Evolutionary conservation across 2,329 filamentous ascomycete species (phyloP).

Genomic region (Pseudonectria buxi): DNA sequence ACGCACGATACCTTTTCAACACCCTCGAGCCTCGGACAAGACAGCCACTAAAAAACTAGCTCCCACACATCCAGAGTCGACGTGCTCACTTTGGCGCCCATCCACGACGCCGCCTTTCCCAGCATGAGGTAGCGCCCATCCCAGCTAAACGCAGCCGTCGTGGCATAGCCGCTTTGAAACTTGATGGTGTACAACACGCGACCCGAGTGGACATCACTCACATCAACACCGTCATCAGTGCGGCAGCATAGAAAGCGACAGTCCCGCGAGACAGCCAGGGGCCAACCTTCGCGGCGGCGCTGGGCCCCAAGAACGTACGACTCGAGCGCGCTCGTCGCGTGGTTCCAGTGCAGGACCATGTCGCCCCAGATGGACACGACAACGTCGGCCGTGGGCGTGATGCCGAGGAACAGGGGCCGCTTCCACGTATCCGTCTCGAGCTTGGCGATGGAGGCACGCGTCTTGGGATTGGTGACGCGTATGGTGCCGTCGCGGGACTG

Average conservation of each 20-base stretch:
- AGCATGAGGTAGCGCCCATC: slow-evolving; percentile 25
- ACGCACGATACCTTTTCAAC: slow-evolving; percentile 5
- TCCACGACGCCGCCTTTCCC: slow-evolving; percentile 21
- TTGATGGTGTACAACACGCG: slow-evolving; percentile 26
- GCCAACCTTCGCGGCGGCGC: slow-evolving; percentile 28
- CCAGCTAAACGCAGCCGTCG: slow-evolving; percentile 26
- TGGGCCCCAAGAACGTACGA: slow-evolving; percentile 26
- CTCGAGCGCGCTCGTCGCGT: slow-evolving; percentile 22
- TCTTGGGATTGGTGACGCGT: slow-evolving; percentile 16
- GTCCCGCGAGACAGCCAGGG: slow-evolving; percentile 29
- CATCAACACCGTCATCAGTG: slow-evolving; percentile 29
- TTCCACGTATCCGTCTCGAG: slow-evolving; percentile 24
- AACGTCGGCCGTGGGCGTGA: slow-evolving; percentile 22
- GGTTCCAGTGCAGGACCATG: slow-evolving; percentile 28
- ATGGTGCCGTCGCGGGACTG: slow-evolving; percentile 23
- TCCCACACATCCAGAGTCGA: slow-evolving; percentile 24
- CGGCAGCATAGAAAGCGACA: slow-evolving; percentile 29
- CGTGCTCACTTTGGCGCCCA: slow-evolving; percentile 16
- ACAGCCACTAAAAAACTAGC: slow-evolving; percentile 21
- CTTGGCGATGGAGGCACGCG: slow-evolving; percentile 19
- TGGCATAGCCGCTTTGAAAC: slow-evolving; percentile 23
- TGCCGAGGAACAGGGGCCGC: slow-evolving; percentile 19
- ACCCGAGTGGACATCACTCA: slow-evolving; percentile 28
- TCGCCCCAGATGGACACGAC: slow-evolving; percentile 30
- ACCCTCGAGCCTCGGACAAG: slow-evolving; percentile 3